Conservation (phyloP, 352 stramenopile genomes). For the Achlya hypogyna region DNA sequence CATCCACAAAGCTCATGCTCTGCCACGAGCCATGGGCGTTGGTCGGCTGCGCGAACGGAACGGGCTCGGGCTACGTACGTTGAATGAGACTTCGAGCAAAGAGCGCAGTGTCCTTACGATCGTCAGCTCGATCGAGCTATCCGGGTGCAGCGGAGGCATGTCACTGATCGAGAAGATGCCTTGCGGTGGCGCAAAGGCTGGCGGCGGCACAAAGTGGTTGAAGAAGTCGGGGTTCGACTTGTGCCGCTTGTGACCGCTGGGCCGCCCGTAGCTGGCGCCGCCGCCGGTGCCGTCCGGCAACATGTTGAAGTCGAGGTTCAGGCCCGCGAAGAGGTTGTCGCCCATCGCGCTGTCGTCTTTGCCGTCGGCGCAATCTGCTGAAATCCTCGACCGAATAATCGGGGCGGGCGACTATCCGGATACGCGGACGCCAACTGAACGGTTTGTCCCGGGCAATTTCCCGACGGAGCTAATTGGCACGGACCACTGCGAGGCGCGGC, state of each 20-base stretch:
- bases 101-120: neutral
- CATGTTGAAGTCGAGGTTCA: slow-evolving; percentile 19
- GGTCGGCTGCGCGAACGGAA: neutral
- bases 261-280: neutral
- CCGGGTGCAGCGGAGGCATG: neutral
- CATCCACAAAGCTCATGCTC: slow-evolving; percentile 12
- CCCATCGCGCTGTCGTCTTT: slow-evolving; percentile 4
- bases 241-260: slow-evolving; percentile 13
- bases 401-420: neutral
- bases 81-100: neutral
- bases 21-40: neutral
- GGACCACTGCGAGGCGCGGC: too few relatives aligned
- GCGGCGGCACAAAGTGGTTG: neutral
- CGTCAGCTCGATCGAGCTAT: neutral
- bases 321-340: slow-evolving; percentile 16
- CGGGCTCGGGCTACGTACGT: slow-evolving; percentile 9
- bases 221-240: slow-evolving; percentile 18
- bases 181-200: neutral
- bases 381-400: neutral
- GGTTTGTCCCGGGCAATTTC: too few relatives aligned
- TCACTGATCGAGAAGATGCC: neutral
- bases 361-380: neutral
- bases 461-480: too few relatives aligned
- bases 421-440: neutral
- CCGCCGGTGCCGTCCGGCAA: neutral